A percentile compares a stretch with the other conserved stretches of the same genome.
These are phyloP conservation scores for Leishmania tarentolae DNA, from an alignment of 208 protist species.

Conservation along the genomic window DNA sequence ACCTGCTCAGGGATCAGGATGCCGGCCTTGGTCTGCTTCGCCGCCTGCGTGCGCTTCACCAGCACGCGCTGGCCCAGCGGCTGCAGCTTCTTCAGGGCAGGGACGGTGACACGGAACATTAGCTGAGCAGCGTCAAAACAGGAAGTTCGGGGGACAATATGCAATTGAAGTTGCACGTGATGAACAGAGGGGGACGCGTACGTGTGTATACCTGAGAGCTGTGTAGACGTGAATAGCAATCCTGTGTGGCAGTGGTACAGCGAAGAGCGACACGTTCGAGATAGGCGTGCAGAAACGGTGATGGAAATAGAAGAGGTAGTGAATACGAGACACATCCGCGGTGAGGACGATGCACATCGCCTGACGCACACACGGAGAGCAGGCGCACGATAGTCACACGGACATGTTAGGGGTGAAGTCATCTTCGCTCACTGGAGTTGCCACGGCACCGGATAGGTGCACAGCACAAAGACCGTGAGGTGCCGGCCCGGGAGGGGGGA, in stretches of 20 bases:
- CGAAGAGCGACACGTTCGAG: neutral
- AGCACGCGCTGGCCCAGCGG: constrained; percentile 91
- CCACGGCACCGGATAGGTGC: neutral
- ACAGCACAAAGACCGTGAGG: neutral
- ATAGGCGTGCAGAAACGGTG: neutral
- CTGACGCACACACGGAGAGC: neutral
- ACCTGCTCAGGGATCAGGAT: constrained; percentile 93
- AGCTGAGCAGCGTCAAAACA: neutral
- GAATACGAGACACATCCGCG: neutral
- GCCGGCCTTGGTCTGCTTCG: constrained; percentile 92
- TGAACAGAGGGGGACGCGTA: neutral
- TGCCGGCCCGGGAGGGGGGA: neutral
- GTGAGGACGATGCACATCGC: neutral
- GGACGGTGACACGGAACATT: constrained; percentile 84
- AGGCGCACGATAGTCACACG: neutral
- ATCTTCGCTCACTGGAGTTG: no score
- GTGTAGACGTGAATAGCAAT: neutral
- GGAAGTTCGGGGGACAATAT: neutral
- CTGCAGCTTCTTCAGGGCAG: constrained; percentile 87
- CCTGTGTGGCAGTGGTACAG: neutral
- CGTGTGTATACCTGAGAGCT: neutral
- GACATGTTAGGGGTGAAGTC: neutral
- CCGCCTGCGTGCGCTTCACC: constrained; percentile 85
- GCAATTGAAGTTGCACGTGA: neutral
- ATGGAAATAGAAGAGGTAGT: neutral